Percentiles rank a stretch among this genome's conserved stretches.
Evolutionary conservation across 495 filamentous ascomycete genomes (phyloP).

Genomic region (Podospora pseudopauciseta): DNA sequence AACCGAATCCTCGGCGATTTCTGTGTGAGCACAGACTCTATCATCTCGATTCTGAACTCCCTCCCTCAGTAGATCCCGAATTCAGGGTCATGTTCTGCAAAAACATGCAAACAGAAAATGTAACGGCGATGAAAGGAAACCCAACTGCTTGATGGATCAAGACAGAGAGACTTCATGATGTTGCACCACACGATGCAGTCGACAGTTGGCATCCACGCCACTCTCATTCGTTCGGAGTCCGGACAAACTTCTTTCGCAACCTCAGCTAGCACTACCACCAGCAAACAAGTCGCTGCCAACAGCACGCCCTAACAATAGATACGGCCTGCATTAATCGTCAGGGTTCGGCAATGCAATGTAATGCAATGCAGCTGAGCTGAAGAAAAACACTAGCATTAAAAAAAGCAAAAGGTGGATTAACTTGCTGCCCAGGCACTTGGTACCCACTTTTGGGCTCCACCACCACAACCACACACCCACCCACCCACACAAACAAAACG

Average conservation of each 20-base stretch:
- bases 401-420: too few species aligned
- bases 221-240: conserved; percentile 9
- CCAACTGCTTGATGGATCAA: not conserved
- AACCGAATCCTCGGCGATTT: not conserved
- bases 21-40: not conserved
- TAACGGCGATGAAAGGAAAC: not conserved
- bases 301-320: not conserved
- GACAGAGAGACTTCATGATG: not conserved
- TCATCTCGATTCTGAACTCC: not conserved
- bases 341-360: not conserved
- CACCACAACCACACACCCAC: too few species aligned
- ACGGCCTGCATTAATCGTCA: not conserved
- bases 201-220: not conserved
- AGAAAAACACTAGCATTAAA: not conserved
- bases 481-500: too few species aligned
- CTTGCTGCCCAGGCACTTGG: too few species aligned
- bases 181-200: not conserved
- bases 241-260: conserved; percentile 9
- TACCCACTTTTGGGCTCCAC: too few species aligned
- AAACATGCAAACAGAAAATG: not conserved
- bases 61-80: not conserved
- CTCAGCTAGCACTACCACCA: not conserved
- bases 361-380: not conserved
- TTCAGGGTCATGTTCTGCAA: not conserved
- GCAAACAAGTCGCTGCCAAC: not conserved